Evolutionary conservation across 805 yeast genomes (phyloP).

Genomic region (Limtongozyma cylindracea): DNA sequence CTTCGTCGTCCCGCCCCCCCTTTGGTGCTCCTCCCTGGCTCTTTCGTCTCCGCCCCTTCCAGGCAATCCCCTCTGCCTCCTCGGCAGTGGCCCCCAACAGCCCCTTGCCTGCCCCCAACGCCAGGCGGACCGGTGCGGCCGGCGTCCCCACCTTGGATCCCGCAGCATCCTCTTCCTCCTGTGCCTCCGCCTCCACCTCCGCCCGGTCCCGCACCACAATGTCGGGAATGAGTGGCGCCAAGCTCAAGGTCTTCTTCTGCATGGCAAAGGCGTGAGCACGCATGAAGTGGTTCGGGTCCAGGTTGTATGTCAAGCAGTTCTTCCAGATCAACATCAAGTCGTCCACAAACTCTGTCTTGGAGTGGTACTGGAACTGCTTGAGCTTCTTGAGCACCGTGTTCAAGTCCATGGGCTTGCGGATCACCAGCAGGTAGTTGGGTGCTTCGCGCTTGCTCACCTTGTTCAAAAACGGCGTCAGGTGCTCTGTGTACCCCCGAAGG

Average conservation of each 20-base stretch:
- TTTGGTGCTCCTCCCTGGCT: constrained; percentile 17
- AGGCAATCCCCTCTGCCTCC: too few species aligned
- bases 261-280: constrained; percentile 87
- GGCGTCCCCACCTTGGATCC: too few species aligned
- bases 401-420: constrained; percentile 88
- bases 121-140: too few species aligned
- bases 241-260: constrained; percentile 65
- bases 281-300: constrained; percentile 82
- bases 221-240: constrained; percentile 77
- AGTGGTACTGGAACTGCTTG: constrained; percentile 56
- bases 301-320: constrained; percentile 77
- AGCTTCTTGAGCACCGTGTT: constrained; percentile 84
- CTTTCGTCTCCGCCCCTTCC: too few species aligned
- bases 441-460: constrained; percentile 97
- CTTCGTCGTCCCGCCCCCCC: constrained; percentile 15
- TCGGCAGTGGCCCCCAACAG: too few species aligned
- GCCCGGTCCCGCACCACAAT: constrained; percentile 49
- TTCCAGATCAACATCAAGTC: constrained; percentile 91
- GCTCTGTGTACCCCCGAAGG: constrained; percentile 79
- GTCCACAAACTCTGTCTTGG: constrained; percentile 79
- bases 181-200: constrained; percentile 45
- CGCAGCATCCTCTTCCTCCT: constrained; percentile 6
- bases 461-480: constrained; percentile 85
- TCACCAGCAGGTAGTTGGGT: constrained; percentile 79
- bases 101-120: too few species aligned